Evolutionary conservation across 129 eudicot genomes (phyloP).

Genomic region (Saposhnikovia divaricata): DNA sequence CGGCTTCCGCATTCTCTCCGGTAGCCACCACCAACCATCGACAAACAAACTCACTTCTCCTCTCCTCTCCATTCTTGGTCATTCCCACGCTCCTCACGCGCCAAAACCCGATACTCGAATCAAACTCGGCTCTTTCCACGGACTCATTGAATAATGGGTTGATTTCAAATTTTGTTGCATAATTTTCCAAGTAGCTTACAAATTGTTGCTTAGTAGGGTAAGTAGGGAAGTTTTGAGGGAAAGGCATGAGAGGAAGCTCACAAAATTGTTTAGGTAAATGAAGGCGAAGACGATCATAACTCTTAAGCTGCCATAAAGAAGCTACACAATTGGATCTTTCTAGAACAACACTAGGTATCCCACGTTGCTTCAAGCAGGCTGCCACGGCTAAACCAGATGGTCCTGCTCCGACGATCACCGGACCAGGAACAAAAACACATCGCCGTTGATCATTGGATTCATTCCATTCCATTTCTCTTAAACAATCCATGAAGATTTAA

Average conservation of each 20-base stretch:
- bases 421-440: constrained; percentile 46
- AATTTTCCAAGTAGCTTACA: constrained; percentile 49
- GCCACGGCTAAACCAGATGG: constrained; percentile 80
- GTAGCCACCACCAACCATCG: constrained; percentile 96
- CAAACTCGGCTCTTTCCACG: constrained; percentile 62
- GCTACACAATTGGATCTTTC: constrained; percentile 81
- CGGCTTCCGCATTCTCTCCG: constrained; percentile 95
- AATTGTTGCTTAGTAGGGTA: constrained; percentile 84
- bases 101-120: constrained; percentile 56
- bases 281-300: constrained; percentile 70
- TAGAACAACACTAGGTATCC: constrained; percentile 47
- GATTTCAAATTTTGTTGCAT: constrained; percentile 53
- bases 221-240: constrained; percentile 55
- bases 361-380: constrained; percentile 57
- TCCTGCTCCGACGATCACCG: constrained; percentile 88
- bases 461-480: constrained; percentile 55
- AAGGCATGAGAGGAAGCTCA: constrained; percentile 88
- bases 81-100: constrained; percentile 45
- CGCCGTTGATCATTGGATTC: constrained; percentile 44
- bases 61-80: constrained; percentile 12
- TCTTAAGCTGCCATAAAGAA: constrained; percentile 76
- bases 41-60: constrained; percentile 56
- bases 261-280: constrained; percentile 87
- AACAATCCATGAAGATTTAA: constrained; percentile 19
- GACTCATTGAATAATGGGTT: constrained; percentile 53